Conservation (phyloP, 1,284 basidiomycete genomes). For the Irpex lacteus region DNA sequence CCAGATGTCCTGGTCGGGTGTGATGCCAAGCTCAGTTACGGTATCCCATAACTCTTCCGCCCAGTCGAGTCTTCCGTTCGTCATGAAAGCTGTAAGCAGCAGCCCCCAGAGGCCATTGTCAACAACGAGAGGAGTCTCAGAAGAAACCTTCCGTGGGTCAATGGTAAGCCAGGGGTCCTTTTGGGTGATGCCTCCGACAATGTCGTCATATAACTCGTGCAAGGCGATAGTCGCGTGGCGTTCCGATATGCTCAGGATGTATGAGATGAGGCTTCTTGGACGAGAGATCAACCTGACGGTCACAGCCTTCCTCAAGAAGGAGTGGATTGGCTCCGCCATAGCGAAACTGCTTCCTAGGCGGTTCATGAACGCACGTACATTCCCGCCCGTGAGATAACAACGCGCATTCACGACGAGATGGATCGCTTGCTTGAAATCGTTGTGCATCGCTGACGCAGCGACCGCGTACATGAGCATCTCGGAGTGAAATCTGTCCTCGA, state of each 20-base stretch:
- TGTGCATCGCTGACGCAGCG: constrained; percentile 52
- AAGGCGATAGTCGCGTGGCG: constrained; percentile 32
- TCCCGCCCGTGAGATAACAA: constrained; percentile 34
- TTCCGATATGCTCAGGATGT: constrained; percentile 43
- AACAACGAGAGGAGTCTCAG: constrained; percentile 44
- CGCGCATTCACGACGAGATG: constrained; percentile 36
- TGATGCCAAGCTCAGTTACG: constrained; percentile 46
- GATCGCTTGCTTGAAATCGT: constrained; percentile 53
- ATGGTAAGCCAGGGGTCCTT: constrained; percentile 45
- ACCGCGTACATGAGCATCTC: constrained; percentile 49
- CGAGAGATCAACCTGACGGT: constrained; percentile 49
- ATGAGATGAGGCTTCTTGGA: constrained; percentile 46
- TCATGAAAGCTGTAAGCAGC: constrained; percentile 61
- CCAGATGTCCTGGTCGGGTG: constrained; percentile 54
- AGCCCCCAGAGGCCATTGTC: constrained; percentile 56
- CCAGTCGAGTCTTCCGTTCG: constrained; percentile 47
- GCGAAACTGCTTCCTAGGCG: constrained; percentile 31
- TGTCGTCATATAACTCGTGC: constrained; percentile 43
- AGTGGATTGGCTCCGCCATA: constrained; percentile 37
- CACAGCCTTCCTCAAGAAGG: constrained; percentile 45
- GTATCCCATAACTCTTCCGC: constrained; percentile 65
- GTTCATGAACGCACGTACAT: constrained; percentile 35
- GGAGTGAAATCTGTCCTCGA: constrained; percentile 16
- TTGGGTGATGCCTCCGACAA: constrained; percentile 50
- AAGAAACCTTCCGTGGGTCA: constrained; percentile 31